Conservation (phyloP, 2,329 filamentous ascomycete species). For the Cryphonectria parasitica region DNA sequence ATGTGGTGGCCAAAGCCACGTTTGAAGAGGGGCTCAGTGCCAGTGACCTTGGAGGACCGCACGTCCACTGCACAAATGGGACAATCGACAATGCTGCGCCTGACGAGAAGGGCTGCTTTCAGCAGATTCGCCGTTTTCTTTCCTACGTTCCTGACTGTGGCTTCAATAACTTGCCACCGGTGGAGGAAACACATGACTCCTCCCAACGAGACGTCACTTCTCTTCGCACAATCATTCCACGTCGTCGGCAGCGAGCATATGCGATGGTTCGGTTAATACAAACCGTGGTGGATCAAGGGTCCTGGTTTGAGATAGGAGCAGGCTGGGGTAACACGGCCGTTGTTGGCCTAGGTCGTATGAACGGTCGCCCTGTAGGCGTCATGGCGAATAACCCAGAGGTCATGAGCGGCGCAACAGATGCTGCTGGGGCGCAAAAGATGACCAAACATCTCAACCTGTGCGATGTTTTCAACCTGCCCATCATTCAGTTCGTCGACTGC, state of each 20-base stretch:
- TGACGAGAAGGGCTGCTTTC: constrained; percentile 64
- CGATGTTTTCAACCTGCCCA: constrained; percentile 67
- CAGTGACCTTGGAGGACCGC: constrained; percentile 62
- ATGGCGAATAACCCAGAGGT: constrained; percentile 65
- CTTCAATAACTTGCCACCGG: constrained; percentile 54
- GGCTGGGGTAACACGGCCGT: constrained; percentile 67
- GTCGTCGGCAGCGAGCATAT: constrained; percentile 63
- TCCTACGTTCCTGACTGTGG: constrained; percentile 63
- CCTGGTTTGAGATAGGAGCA: constrained; percentile 67
- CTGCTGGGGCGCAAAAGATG: constrained; percentile 63
- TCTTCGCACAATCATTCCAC: constrained; percentile 60
- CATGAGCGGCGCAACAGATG: constrained; percentile 64
- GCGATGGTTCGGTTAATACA: constrained; percentile 60
- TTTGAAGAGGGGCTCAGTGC: constrained; percentile 66
- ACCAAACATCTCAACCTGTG: constrained; percentile 64
- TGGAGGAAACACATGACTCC: constrained; percentile 50
- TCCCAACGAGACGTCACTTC: constrained; percentile 51
- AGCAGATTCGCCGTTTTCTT: constrained; percentile 61
- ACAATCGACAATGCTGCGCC: constrained; percentile 68
- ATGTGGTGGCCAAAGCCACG: constrained; percentile 64
- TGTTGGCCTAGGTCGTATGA: constrained; percentile 61
- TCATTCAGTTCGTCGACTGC: constrained; percentile 60
- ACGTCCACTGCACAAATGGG: constrained; percentile 66
- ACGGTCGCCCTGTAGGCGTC: constrained; percentile 61
- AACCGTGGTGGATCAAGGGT: constrained; percentile 57